Conservation (phyloP, 192 early-diverging fungal species). For the Mortierella antarctica region DNA sequence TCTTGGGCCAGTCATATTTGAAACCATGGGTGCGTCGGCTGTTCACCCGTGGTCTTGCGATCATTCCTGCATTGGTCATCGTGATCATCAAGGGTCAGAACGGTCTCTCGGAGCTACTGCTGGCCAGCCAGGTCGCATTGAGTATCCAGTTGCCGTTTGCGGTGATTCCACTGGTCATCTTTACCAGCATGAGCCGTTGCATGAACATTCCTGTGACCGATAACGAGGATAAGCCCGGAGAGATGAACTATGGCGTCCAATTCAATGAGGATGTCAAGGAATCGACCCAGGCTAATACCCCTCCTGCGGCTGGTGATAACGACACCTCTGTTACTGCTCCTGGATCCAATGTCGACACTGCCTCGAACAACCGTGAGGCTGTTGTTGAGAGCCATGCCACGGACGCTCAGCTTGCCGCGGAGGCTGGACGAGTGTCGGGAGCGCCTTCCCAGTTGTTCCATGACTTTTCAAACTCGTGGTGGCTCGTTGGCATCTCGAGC, state of each 20-base stretch:
- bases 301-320: background rate
- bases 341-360: background rate
- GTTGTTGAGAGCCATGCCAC: slow-evolving; percentile 12
- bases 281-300: background rate
- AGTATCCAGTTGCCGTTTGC: slow-evolving; percentile 86
- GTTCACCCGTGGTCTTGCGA: slow-evolving; percentile 77
- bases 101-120: slow-evolving; percentile 72
- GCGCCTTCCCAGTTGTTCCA: slow-evolving; percentile 10
- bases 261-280: slow-evolving; percentile 6
- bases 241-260: slow-evolving; percentile 12
- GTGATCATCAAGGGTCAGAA: slow-evolving; percentile 69
- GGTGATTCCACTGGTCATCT: slow-evolving; percentile 79
- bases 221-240: slow-evolving; percentile 32
- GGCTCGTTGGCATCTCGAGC: slow-evolving; percentile 39
- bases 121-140: slow-evolving; percentile 81
- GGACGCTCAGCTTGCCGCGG: background rate
- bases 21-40: slow-evolving; percentile 77
- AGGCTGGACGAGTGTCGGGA: background rate
- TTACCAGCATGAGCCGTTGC: slow-evolving; percentile 65
- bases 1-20: slow-evolving; percentile 66
- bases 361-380: background rate
- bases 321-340: background rate
- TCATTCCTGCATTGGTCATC: slow-evolving; percentile 77
- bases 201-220: slow-evolving; percentile 60
- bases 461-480: slow-evolving; percentile 52